A percentile compares a stretch with the other conserved stretches of the same genome.
phyloP scores from a whole-genome alignment of 2,329 filamentous ascomycete species.

The Anthostomella pinea region DNA sequence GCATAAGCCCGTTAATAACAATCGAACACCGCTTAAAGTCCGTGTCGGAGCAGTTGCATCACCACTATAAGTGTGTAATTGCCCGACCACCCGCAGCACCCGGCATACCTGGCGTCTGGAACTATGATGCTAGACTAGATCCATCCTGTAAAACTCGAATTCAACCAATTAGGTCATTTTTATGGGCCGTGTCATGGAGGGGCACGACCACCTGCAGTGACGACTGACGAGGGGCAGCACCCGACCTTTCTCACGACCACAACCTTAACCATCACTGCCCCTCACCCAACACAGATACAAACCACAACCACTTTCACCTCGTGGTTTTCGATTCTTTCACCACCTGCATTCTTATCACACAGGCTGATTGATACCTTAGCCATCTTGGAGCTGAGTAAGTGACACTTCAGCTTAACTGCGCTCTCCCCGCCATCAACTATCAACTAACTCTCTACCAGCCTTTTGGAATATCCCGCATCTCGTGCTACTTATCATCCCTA shows the following conservation, averaged over 20 bases:
- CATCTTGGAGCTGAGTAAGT: constrained; percentile 3
- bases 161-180: not conserved
- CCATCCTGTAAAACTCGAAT: not conserved
- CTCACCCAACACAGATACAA: constrained; percentile 1
- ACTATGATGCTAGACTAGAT: not conserved
- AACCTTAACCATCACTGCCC: not conserved
- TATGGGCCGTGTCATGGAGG: constrained; percentile 1
- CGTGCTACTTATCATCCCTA: not conserved
- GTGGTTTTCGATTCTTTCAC: not conserved
- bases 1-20: no score
- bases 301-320: not conserved
- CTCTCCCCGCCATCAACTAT: not conserved
- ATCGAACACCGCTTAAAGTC: no score
- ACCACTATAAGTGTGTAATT: no score
- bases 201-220: no score
- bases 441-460: not conserved
- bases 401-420: not conserved
- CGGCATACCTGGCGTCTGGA: no score
- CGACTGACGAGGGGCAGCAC: no score
- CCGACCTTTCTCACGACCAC: no score
- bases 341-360: not conserved
- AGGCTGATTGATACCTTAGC: no score
- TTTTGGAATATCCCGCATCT: not conserved
- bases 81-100: no score
- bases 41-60: no score